These are phyloP conservation scores for Leptographium lundbergii DNA, from an alignment of 2,329 filamentous ascomycete genomes.

Conservation along the genomic window DNA sequence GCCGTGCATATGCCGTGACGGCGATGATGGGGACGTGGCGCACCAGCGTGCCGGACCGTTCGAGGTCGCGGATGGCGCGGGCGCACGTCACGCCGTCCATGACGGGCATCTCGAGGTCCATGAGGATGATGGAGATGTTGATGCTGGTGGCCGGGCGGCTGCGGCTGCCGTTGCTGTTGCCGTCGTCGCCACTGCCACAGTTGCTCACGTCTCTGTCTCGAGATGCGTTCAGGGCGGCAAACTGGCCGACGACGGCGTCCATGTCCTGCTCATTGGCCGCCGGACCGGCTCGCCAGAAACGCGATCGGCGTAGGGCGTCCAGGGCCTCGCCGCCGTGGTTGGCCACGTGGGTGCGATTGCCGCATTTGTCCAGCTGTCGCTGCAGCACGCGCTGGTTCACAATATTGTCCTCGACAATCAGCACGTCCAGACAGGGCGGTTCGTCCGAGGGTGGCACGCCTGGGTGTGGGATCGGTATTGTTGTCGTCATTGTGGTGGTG, in stretches of 20 bases:
- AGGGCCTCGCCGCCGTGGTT: constrained; percentile 54
- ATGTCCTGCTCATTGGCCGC: not conserved
- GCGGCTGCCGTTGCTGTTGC: constrained; percentile 22
- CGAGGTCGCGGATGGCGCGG: constrained; percentile 53
- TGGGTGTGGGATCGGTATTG: not conserved
- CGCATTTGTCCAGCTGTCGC: constrained; percentile 46
- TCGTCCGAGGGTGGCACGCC: not conserved
- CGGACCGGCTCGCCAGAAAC: constrained; percentile 32
- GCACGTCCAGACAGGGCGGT: constrained; percentile 34
- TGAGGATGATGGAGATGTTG: constrained; percentile 55
- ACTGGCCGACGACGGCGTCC: too few species aligned
- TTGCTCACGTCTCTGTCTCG: not conserved
- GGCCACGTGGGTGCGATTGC: constrained; percentile 48
- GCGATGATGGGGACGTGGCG: constrained; percentile 65
- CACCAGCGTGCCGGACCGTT: constrained; percentile 46
- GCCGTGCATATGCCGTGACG: constrained; percentile 70
- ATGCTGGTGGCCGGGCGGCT: constrained; percentile 15
- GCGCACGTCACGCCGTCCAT: constrained; percentile 73
- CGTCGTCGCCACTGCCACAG: not conserved
- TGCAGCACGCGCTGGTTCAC: constrained; percentile 54
- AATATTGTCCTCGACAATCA: constrained; percentile 57
- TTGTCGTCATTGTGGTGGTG: not conserved
- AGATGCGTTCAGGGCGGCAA: too few species aligned
- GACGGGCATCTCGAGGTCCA: constrained; percentile 72
- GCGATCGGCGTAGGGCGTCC: constrained; percentile 41